These are phyloP conservation scores for Zizania palustris DNA, from an alignment of 202 grass and related monocot species.

Conservation along the genomic window DNA sequence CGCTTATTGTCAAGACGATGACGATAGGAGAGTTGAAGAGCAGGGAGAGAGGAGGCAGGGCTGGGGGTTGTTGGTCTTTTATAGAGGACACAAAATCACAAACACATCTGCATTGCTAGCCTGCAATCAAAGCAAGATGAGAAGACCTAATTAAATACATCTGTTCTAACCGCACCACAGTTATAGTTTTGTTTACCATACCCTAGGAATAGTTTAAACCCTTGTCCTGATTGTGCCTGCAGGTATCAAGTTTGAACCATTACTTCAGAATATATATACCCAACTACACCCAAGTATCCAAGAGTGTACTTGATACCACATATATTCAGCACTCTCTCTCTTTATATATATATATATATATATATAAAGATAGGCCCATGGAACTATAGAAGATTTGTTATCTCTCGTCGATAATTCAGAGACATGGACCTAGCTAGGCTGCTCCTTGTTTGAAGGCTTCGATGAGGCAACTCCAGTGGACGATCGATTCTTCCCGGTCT, in stretches of 20 bases:
- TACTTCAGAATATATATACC: background rate
- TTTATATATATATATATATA: background rate
- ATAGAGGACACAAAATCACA: conserved; percentile 16
- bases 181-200: conserved; percentile 46
- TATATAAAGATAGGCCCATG: background rate
- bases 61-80: conserved; percentile 28
- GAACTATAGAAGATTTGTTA: background rate
- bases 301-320: background rate
- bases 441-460: background rate
- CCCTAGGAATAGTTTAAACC: conserved; percentile 50
- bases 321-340: background rate
- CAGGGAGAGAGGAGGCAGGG: background rate
- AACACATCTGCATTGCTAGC: background rate
- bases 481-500: background rate
- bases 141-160: conserved; percentile 45
- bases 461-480: background rate
- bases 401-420: no score
- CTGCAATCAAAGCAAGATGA: conserved; percentile 47
- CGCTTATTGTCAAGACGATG: background rate
- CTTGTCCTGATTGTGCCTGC: conserved; percentile 33
- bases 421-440: no score
- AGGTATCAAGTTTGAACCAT: conserved; percentile 7
- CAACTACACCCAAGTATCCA: conserved; percentile 16
- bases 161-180: conserved; percentile 43
- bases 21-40: conserved; percentile 11